phyloP scores from a whole-genome alignment of 108 stramenopile genomes.

The Skeletonema grethae region DNA sequence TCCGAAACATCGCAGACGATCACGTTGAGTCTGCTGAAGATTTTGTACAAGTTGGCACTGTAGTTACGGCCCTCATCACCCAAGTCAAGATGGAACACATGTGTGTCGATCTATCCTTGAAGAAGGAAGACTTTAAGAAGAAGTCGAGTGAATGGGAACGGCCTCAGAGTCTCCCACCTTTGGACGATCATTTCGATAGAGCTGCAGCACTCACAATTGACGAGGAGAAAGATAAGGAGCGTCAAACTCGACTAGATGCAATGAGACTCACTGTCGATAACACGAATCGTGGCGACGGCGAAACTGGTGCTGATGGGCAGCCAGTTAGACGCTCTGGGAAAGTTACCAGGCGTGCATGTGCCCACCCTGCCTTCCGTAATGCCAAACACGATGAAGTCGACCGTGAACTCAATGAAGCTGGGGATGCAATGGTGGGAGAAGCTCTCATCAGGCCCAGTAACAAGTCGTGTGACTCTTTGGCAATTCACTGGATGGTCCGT shows the following conservation, averaged over 20 bases:
- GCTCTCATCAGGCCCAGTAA: slow-evolving; percentile 86
- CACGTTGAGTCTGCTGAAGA: slow-evolving; percentile 89
- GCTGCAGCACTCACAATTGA: slow-evolving; percentile 67
- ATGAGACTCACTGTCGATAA: slow-evolving; percentile 55
- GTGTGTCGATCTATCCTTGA: slow-evolving; percentile 86
- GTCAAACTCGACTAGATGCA: slow-evolving; percentile 76
- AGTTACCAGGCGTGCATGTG: slow-evolving; percentile 79
- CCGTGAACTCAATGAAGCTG: slow-evolving; percentile 70
- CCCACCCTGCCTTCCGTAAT: slow-evolving; percentile 89
- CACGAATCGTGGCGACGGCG: slow-evolving; percentile 54
- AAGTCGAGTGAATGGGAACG: slow-evolving; percentile 81
- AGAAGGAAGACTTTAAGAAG: slow-evolving; percentile 84
- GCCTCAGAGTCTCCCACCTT: slow-evolving; percentile 62
- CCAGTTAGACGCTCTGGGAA: slow-evolving; percentile 51
- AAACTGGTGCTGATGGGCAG: slow-evolving; percentile 27
- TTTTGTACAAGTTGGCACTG: slow-evolving; percentile 71
- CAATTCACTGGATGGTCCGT: slow-evolving; percentile 85
- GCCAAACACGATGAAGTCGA: slow-evolving; percentile 71
- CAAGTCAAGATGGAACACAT: slow-evolving; percentile 93
- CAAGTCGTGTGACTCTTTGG: slow-evolving; percentile 78
- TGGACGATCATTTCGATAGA: slow-evolving; percentile 74
- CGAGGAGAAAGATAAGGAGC: slow-evolving; percentile 73
- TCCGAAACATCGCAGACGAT: slow-evolving; percentile 81
- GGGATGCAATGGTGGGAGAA: slow-evolving; percentile 81
- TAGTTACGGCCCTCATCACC: slow-evolving; percentile 83